Conservation (phyloP, 2,329 filamentous ascomycete species). For the Talaromyces atroroseus region DNA sequence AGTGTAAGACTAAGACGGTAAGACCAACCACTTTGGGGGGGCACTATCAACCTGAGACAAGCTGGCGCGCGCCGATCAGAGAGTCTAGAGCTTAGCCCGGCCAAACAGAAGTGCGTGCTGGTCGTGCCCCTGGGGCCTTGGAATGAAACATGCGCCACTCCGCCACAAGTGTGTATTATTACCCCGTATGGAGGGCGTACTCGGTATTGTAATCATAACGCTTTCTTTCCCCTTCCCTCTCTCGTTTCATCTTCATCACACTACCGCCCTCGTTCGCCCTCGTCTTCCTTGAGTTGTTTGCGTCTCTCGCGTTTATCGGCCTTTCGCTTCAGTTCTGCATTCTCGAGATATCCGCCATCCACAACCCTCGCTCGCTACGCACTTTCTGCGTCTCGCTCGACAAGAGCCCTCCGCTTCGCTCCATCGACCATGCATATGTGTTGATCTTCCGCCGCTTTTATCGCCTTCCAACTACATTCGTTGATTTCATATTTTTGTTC, state of each 20-base stretch:
- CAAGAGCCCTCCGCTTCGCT: not conserved
- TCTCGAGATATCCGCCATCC: not conserved
- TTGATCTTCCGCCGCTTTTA: not conserved
- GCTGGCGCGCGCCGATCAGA: not conserved
- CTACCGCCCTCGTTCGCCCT: not conserved
- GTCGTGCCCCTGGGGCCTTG: not conserved
- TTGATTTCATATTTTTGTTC: not conserved
- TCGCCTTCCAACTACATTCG: not conserved
- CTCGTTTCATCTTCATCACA: not conserved
- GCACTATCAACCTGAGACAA: constrained; percentile 3
- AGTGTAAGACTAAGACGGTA: too few relatives aligned
- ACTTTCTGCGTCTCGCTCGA: not conserved
- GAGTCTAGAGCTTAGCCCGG: not conserved
- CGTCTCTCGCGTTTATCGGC: not conserved
- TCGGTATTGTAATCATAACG: too few relatives aligned
- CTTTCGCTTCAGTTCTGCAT: not conserved
- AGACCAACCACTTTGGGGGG: too few relatives aligned
- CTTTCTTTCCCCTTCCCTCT: not conserved
- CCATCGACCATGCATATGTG: not conserved
- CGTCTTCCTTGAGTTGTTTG: not conserved
- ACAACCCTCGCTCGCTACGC: not conserved
- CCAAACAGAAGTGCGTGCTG: not conserved
- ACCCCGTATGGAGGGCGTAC: not conserved
- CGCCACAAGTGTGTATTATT: not conserved
- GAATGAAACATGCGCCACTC: not conserved